Percentiles rank a stretch among this genome's conserved stretches.
Conservation (phyloP, 148 eudicot genomes). For the Cornus suecica region DNA sequence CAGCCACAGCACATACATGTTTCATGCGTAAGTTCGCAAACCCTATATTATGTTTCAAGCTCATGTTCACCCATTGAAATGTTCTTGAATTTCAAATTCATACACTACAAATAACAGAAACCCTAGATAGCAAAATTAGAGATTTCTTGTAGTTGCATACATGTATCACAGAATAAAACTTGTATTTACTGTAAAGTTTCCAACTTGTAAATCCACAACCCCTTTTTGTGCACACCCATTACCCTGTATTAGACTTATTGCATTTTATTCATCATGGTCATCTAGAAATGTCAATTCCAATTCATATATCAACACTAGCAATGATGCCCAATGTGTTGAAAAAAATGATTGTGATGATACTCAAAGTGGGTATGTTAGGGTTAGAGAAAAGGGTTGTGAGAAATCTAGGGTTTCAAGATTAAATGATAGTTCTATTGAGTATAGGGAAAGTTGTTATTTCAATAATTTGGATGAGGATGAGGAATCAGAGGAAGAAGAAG, state of each 20-base stretch:
- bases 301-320: slow-evolving; percentile 11
- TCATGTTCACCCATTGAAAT: not conserved
- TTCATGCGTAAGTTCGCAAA: not conserved
- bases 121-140: not conserved
- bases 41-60: not conserved
- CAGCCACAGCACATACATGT: too few species aligned
- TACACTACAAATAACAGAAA: not conserved
- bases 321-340: slow-evolving; percentile 5
- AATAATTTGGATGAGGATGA: slow-evolving; percentile 15
- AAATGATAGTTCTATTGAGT: slow-evolving; percentile 8
- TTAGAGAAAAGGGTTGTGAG: slow-evolving; percentile 16
- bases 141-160: not conserved
- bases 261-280: slow-evolving; percentile 17
- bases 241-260: not conserved
- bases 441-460: slow-evolving; percentile 5
- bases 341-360: slow-evolving; percentile 10
- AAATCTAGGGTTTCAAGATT: slow-evolving; percentile 12
- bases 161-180: slow-evolving; percentile 15
- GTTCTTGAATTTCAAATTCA: not conserved
- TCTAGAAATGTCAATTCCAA: slow-evolving; percentile 8
- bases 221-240: slow-evolving; percentile 8
- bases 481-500: slow-evolving; percentile 29
- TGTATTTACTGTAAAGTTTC: slow-evolving; percentile 9
- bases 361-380: slow-evolving; percentile 7
- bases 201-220: slow-evolving; percentile 1